Evolutionary conservation across 495 filamentous ascomycete genomes (phyloP).

Genomic region (Penicillium canariense): DNA sequence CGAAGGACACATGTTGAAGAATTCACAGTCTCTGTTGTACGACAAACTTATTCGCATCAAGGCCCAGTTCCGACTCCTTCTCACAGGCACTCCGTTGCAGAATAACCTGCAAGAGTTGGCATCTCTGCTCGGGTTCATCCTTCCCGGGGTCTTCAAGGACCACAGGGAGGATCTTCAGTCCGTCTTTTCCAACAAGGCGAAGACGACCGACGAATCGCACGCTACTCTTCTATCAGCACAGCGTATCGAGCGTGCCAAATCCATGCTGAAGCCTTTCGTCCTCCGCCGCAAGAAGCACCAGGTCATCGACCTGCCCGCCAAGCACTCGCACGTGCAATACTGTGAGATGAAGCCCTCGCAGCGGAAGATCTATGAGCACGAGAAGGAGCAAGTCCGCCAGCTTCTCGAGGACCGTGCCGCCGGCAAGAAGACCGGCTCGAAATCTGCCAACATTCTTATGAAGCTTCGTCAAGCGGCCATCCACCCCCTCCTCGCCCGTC

Average conservation of each 20-base stretch:
- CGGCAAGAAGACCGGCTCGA: conserved; percentile 54
- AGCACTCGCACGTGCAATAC: conserved; percentile 71
- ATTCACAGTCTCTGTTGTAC: conserved; percentile 75
- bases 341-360: conserved; percentile 74
- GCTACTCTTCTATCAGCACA: conserved; percentile 78
- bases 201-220: conserved; percentile 68
- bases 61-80: conserved; percentile 73
- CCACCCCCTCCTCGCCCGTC: conserved; percentile 83
- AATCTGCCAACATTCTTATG: conserved; percentile 78
- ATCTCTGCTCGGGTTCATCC: conserved; percentile 84
- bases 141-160: conserved; percentile 76
- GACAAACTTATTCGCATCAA: conserved; percentile 74
- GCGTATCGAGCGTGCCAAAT: conserved; percentile 78
- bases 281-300: conserved; percentile 91
- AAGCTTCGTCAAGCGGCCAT: conserved; percentile 89
- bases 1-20: conserved; percentile 90
- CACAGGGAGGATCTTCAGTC: conserved; percentile 70
- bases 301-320: conserved; percentile 86
- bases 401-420: conserved; percentile 56
- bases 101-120: conserved; percentile 93
- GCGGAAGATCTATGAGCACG: conserved; percentile 64
- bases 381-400: conserved; percentile 53
- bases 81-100: conserved; percentile 93
- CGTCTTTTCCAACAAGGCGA: conserved; percentile 88
- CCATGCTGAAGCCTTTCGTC: conserved; percentile 94